A percentile compares a stretch with the other conserved stretches of the same genome.
Conservation (phyloP, 768 basidiomycete genomes). For the Mycena belliarum region DNA sequence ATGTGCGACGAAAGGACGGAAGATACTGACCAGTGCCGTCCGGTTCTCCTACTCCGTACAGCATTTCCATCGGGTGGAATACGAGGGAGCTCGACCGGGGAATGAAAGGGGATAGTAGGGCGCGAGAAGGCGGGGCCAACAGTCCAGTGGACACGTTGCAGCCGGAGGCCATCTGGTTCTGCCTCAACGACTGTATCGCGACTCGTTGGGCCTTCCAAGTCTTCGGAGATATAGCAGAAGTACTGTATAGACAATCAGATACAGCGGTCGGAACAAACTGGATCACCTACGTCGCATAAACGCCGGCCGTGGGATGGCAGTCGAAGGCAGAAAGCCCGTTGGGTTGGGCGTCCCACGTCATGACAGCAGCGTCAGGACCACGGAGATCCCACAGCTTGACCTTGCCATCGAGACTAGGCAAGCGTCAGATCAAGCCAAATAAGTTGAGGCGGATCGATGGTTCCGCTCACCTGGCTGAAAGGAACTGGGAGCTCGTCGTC, state of each 20-base stretch:
- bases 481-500: slow-evolving; percentile 61
- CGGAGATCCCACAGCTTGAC: slow-evolving; percentile 92
- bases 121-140: slow-evolving; percentile 53
- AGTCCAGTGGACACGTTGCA: slow-evolving; percentile 58
- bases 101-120: slow-evolving; percentile 57
- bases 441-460: slow-evolving; percentile 34
- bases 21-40: slow-evolving; percentile 60
- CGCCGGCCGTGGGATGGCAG: slow-evolving; percentile 77
- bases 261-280: slow-evolving; percentile 4
- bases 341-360: slow-evolving; percentile 65
- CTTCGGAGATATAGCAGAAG: slow-evolving; percentile 59
- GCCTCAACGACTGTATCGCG: slow-evolving; percentile 56
- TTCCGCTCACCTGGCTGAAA: slow-evolving; percentile 91
- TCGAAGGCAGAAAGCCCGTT: slow-evolving; percentile 84
- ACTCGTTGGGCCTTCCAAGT: slow-evolving; percentile 70
- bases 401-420: slow-evolving; percentile 77
- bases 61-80: slow-evolving; percentile 88
- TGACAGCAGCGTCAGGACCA: slow-evolving; percentile 54
- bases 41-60: slow-evolving; percentile 71
- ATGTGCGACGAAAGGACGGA: background rate
- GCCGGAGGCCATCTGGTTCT: slow-evolving; percentile 39
- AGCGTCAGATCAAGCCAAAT: slow-evolving; percentile 2
- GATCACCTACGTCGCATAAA: slow-evolving; percentile 78
- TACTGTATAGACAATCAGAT: slow-evolving; percentile 32
- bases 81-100: slow-evolving; percentile 63